Evolutionary conservation across 2,329 filamentous ascomycete species (phyloP), one percentile per base, ranked within the genome.

Genomic region (Sporothrix dimorphospora): DNA sequence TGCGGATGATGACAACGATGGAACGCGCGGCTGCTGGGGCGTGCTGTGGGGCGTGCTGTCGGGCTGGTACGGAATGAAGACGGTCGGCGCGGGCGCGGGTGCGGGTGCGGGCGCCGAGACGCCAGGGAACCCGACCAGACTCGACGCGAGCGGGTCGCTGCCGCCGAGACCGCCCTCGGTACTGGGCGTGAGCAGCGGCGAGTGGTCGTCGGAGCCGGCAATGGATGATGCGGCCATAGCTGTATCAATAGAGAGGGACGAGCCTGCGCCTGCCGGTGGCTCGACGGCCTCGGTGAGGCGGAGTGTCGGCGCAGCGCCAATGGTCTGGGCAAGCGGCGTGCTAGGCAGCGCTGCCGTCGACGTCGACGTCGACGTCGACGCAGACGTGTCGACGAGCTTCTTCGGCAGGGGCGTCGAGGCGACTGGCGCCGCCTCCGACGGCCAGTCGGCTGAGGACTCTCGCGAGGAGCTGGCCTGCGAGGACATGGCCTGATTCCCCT

Each of bases 61-160:
- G 0, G 87, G 86, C 72, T 89, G 85, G 74, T 88, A 89, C 0
- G 82, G 82, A 30, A 89, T 81, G 73, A 89, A 89, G 27, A 85
- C 76, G 68, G 85, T 83, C 1, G 78, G 73, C 7, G 77, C 75
- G 4, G 78, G 73, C 7, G 77, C 75, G 4, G 70, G 27, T 12
- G 21, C 65, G 6, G 49, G 49, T 14, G 61, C 30, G 4, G 38
- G 34, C 2, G 30, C 12, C 19, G 67, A 34, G 3, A n/a, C 24
- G 2, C 63, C 63, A 11, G 63, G 27, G 24, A 66, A 21, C 14
- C 27, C 42, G 9, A 34, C 30, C 30, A 34, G 30, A 34, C 30
- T 34, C 30, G 30, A 34, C 30, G 76, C 24, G 4, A 19, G 1
- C 3, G 12, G 19, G 27, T 49, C 42, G 6, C 38, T 11, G 6